Conservation (phyloP, 1,284 basidiomycete species). For the Amylostereum areolatum region DNA sequence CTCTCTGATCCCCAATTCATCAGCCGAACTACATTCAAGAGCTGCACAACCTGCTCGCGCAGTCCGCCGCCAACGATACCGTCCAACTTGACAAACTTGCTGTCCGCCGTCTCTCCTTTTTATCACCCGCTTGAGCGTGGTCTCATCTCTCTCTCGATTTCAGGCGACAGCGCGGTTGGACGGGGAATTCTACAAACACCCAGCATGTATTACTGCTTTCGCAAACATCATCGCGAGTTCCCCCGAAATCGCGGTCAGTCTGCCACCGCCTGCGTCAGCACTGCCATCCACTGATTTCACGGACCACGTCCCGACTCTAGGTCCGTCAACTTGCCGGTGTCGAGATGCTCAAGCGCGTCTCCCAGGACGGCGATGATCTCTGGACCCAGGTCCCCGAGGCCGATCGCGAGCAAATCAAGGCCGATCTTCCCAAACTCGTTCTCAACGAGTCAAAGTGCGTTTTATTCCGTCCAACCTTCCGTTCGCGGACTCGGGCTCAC, state of each 20-base stretch:
- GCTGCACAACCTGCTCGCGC: slow-evolving; percentile 79
- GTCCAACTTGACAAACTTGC: slow-evolving; percentile 42
- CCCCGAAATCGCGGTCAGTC: slow-evolving; percentile 66
- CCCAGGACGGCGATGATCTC: slow-evolving; percentile 74
- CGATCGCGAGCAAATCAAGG: slow-evolving; percentile 83
- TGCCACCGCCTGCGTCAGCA: no score
- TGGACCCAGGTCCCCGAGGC: slow-evolving; percentile 76
- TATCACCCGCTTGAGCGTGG: slow-evolving; percentile 1
- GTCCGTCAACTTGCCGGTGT: slow-evolving; percentile 96
- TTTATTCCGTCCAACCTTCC: slow-evolving; percentile 5
- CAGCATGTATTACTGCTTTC: slow-evolving; percentile 87
- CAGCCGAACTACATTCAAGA: slow-evolving; percentile 43
- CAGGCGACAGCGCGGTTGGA: slow-evolving; percentile 91
- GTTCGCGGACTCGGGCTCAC: not conserved
- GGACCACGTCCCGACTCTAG: slow-evolving; percentile 31
- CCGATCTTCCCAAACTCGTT: slow-evolving; percentile 75
- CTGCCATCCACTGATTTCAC: no score
- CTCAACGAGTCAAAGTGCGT: slow-evolving; percentile 75
- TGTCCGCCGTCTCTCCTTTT: not conserved
- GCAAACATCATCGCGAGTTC: slow-evolving; percentile 86
- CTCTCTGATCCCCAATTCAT: no score
- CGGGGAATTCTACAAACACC: slow-evolving; percentile 87
- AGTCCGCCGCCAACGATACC: slow-evolving; percentile 85
- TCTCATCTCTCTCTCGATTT: slow-evolving; percentile 7
- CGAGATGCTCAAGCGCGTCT: slow-evolving; percentile 91